Evolutionary conservation across 2,329 filamentous ascomycete species (phyloP), one percentile per base, ranked within the genome.

Genomic region (Colletotrichum incanum): DNA sequence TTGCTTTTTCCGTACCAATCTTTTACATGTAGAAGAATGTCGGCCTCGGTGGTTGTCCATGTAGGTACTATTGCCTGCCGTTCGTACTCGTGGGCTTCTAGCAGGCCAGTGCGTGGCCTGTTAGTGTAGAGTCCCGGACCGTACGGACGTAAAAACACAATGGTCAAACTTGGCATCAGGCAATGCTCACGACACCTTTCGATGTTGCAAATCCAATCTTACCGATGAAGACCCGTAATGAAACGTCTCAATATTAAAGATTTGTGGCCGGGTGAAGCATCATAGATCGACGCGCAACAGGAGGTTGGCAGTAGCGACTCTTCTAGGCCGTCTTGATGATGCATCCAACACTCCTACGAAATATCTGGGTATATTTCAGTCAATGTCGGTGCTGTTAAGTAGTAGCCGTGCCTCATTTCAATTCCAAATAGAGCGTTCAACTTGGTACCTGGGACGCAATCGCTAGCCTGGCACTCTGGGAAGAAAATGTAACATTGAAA

Each of bases 31-130:
- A 43, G 39, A 41, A 56, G 34, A 14, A 41, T 56, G 67, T 47
- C 28, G 50, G 63, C 54, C 67, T 71, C 55, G 55, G 67, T 71
- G 54, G 54, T 54, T 70, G 37, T 8, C 18, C 39, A 47, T n/a
- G 34, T 65, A 31, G 28, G 28, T 31, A 43, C 11, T 28, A 23
- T 28, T 55, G 65, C 16, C 37, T 47, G 39, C 14, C 41, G 49
- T 37, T 37, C 45, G 26, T 60, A 37, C n/a, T 52, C 18, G 45
- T 31, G 39, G 26, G 8, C 26, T 49, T 16, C 31, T 49, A 26
- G 14, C 14, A 34, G 58, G 16, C n/a, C 59, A 43, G 59, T 39
- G 41, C 45, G 31, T 62, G 14, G 31, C 45, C 31, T 26, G 28
- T 34, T 5, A n/a, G 18, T 20, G 12, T n/a, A 26, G 28, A 47